phyloP scores from a whole-genome alignment of 768 basidiomycete species.

The Leucocoprinus birnbaumii region DNA sequence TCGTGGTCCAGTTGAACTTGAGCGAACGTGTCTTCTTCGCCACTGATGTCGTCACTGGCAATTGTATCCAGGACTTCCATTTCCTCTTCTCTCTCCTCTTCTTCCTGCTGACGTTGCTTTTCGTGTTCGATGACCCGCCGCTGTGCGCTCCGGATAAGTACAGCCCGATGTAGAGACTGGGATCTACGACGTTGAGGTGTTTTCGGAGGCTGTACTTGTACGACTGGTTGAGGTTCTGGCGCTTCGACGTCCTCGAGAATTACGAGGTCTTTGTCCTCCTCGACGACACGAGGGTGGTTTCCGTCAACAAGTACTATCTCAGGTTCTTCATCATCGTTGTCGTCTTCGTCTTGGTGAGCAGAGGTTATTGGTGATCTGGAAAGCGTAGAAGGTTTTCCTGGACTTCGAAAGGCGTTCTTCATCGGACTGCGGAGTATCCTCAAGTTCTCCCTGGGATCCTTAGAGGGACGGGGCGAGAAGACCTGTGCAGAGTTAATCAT shows the following conservation, averaged over 20 bases:
- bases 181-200: constrained; percentile 35
- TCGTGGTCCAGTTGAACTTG: constrained; percentile 23
- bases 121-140: constrained; percentile 51
- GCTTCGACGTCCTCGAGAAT: constrained; percentile 67
- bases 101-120: constrained; percentile 47
- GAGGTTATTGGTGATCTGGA: constrained; percentile 19
- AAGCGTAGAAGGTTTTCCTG: constrained; percentile 22
- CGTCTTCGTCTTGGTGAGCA: constrained; percentile 3
- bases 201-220: constrained; percentile 22
- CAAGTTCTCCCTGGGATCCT: constrained; percentile 61
- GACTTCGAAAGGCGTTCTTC: constrained; percentile 33
- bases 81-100: constrained; percentile 47
- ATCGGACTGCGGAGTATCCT: constrained; percentile 60
- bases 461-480: constrained; percentile 62
- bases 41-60: constrained; percentile 29
- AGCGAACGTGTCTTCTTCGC: constrained; percentile 18
- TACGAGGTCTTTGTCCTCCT: constrained; percentile 68
- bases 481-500: constrained; percentile 78
- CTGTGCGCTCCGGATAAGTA: constrained; percentile 69
- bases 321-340: constrained; percentile 35
- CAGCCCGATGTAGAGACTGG: constrained; percentile 58
- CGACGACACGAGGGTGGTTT: constrained; percentile 61
- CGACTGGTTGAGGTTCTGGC: constrained; percentile 16
- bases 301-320: constrained; percentile 64
- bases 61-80: constrained; percentile 43